These are phyloP conservation scores for Nakazawaea populi DNA, from an alignment of 805 yeast species.

Conservation along the genomic window DNA sequence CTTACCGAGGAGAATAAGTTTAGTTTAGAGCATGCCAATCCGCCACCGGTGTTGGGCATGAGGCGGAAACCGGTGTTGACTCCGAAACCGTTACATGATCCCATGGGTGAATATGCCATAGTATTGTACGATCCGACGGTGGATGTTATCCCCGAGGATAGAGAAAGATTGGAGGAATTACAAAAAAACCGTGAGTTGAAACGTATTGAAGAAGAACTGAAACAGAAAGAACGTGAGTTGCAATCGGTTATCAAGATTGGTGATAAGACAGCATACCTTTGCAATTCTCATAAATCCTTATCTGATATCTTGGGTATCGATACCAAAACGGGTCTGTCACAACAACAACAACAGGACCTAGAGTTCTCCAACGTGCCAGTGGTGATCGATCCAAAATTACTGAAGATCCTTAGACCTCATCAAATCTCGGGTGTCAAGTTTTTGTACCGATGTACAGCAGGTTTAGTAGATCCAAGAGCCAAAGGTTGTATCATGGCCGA, in stretches of 20 bases:
- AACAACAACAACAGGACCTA: slow-evolving; percentile 25
- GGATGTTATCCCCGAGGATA: slow-evolving; percentile 41
- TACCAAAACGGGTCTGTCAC: slow-evolving; percentile 31
- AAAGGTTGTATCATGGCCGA: slow-evolving; percentile 98
- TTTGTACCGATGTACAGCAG: slow-evolving; percentile 85
- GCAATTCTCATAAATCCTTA: slow-evolving; percentile 56
- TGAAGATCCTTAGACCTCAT: slow-evolving; percentile 87
- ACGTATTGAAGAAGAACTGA: slow-evolving; percentile 17
- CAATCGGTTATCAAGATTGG: slow-evolving; percentile 9
- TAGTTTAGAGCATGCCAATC: slow-evolving; percentile 23
- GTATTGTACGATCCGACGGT: slow-evolving; percentile 94
- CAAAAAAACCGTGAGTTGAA: slow-evolving; percentile 22
- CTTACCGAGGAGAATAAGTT: slow-evolving; percentile 30
- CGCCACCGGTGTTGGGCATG: slow-evolving; percentile 86
- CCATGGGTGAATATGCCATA: slow-evolving; percentile 86
- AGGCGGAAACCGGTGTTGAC: slow-evolving; percentile 60
- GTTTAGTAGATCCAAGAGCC: slow-evolving; percentile 75
- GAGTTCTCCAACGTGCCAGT: slow-evolving; percentile 83
- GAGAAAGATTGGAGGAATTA: slow-evolving; percentile 16
- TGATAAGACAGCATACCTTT: slow-evolving; percentile 24
- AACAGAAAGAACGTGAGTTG: slow-evolving; percentile 12
- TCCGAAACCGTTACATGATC: slow-evolving; percentile 95
- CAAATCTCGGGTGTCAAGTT: slow-evolving; percentile 95
- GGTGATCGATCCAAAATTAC: slow-evolving; percentile 84
- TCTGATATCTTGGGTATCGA: slow-evolving; percentile 75